These are phyloP conservation scores for Hibiscus tridactylites DNA, from an alignment of 345 rosid species.

Conservation along the genomic window DNA sequence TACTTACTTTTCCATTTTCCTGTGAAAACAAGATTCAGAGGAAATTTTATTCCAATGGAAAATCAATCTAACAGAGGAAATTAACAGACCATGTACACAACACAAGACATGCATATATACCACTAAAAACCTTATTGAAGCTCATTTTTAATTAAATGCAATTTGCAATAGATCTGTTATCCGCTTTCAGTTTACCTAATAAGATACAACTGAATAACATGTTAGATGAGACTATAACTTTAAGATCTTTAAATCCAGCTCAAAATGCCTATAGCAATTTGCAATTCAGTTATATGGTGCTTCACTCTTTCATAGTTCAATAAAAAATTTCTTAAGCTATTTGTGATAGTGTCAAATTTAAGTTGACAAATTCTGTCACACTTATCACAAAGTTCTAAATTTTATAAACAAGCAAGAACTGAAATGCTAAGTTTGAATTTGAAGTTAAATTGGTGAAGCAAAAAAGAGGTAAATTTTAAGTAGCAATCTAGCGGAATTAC, in stretches of 20 bases:
- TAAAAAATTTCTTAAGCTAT: background rate
- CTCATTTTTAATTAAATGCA: background rate
- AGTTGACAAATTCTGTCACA: background rate
- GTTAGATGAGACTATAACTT: background rate
- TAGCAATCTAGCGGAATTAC: too few species aligned
- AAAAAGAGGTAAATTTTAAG: background rate
- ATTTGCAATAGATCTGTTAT: background rate
- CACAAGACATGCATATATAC: background rate
- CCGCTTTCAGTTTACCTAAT: background rate
- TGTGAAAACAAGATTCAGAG: conserved; percentile 17
- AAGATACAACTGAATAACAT: background rate
- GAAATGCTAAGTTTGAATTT: too few species aligned
- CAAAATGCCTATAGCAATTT: background rate
- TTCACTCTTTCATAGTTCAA: conserved; percentile 2
- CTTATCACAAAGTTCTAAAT: background rate
- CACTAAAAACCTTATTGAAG: background rate
- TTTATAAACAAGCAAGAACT: background rate
- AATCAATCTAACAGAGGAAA: background rate
- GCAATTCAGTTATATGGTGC: background rate
- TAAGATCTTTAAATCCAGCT: background rate
- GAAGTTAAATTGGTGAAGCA: background rate
- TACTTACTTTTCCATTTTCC: conserved; percentile 59
- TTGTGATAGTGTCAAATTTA: background rate
- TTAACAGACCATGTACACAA: background rate
- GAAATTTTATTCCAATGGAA: conserved; percentile 3